Evolutionary conservation across 805 yeast species (phyloP), one percentile per base, ranked within the genome.

Genomic region (Kuraishia hungarica): DNA sequence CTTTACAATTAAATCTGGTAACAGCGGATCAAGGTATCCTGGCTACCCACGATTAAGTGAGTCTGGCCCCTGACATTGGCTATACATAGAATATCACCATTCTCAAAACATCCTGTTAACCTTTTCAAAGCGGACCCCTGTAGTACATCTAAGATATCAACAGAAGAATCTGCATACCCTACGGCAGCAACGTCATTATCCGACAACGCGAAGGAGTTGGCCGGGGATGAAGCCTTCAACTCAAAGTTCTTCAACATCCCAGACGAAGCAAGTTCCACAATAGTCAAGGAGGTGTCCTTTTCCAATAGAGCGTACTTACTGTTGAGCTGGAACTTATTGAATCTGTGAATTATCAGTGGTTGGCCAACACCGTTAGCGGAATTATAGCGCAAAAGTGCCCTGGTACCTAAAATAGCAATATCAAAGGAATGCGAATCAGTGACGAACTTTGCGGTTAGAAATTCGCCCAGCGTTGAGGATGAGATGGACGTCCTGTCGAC

Each of bases 161-260:
- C 43, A 10, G 43, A 35, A 35, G 43, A 35, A 13, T 35, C 43
- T 4, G 43, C 43, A 15, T 35, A 35, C 11, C 43, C 43, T 35
- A 35, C 43, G 11, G 43, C 43, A 13, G 43, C 43, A 13, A 35
- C 15, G 3, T 6, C 43, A 4, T 15, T 15, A 35, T 35, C 43
- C 43, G 43, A 35, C n/a, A 35, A 15, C 5, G 43, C 43, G 11
- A 35, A 3, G 4, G 43, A 8, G 43, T 4, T 35, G 17, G n/a
- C 43, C 11, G 15, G 43, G 5, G 43, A 35, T 35, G 43, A 28
- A 28, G 61, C 52, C 26, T 62, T 60, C 50, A 65, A 61, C 6
- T 59, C 26, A 50, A 54, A 56, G 47, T 63, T 58, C 39, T 56
- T 61, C 13, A 64, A 57, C 8, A 64, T 51, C 62, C 28, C 28